phyloP scores from a whole-genome alignment of 805 yeast species.

The Saturnispora kantuleensis region DNA sequence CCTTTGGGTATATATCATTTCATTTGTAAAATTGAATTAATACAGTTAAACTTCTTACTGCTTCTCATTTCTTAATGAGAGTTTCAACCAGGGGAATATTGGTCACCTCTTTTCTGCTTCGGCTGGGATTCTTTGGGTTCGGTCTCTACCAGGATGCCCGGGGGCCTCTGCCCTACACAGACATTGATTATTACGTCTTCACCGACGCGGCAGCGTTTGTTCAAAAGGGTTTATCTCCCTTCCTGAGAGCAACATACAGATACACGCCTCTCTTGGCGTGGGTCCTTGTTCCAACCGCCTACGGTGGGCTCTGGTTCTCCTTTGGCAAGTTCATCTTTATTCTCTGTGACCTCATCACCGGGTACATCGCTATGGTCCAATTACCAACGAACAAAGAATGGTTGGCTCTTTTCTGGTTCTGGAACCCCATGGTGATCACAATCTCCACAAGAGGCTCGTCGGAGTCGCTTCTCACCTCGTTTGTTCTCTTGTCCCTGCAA shows the following conservation, averaged over 20 bases:
- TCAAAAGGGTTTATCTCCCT: slow-evolving; percentile 54
- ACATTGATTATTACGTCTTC: slow-evolving; percentile 88
- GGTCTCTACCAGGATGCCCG: slow-evolving; percentile 81
- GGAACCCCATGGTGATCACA: slow-evolving; percentile 91
- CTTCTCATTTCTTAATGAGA: not conserved
- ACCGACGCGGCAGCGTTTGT: slow-evolving; percentile 83
- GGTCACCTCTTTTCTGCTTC: slow-evolving; percentile 23
- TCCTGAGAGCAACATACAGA: slow-evolving; percentile 75
- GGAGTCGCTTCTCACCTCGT: slow-evolving; percentile 76
- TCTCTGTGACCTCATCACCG: slow-evolving; percentile 72
- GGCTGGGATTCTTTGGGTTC: slow-evolving; percentile 59
- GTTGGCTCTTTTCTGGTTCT: slow-evolving; percentile 52
- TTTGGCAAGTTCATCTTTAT: slow-evolving; percentile 79
- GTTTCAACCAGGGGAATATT: slow-evolving; percentile 6
- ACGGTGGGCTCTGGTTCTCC: slow-evolving; percentile 32
- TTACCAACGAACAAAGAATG: slow-evolving; percentile 7
- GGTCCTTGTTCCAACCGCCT: slow-evolving; percentile 58
- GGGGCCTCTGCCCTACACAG: slow-evolving; percentile 81
- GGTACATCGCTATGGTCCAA: slow-evolving; percentile 39
- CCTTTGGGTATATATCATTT: slow-evolving; percentile 8
- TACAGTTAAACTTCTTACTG: not conserved
- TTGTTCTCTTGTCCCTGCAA: slow-evolving; percentile 53
- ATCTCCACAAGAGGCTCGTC: slow-evolving; percentile 91
- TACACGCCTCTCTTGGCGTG: slow-evolving; percentile 89
- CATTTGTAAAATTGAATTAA: slow-evolving; percentile 1